Base-by-base conservation (phyloP, 495 filamentous ascomycete species). In the Aspergillus saccharolyticus region DNA sequence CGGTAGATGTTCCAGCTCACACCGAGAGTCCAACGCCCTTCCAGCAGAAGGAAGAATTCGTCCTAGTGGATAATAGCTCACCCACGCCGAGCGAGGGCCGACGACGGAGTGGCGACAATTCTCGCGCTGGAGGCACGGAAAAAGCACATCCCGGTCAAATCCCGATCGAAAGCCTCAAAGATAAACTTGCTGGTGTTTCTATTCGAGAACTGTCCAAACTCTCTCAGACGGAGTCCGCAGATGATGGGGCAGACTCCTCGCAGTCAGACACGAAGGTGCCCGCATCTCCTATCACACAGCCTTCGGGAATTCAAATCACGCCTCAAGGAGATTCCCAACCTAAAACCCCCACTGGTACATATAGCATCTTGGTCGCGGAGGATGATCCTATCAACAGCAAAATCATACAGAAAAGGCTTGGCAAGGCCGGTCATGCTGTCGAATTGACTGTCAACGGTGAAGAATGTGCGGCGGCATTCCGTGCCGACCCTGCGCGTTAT, bases 351-450 rank as follows among this genome's bases (percentile, higher is more conserved):
- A 70, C 15, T n/a, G 48, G 21, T 19, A 63, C 73, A 28, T 75
- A 92, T 24, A 79, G 78, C 25, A 83, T 96, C 2, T 76, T 96
- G 17, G 83, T 96, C 9, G 93, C 93, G 0, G 93, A 97, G 67
- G 93, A 97, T 61, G 92, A 97, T 63, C 91, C 91, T 0, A 82
- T 96, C 63, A 97, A 97, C 60, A 88, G 88, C 69, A 91, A 85
- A 62, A 92, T 97, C 56, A 73, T 96, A 8, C 79, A 85, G 60
- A 97, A 96, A 66, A 78, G 93, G 17, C 74, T 97, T 4, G 85
- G 90, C 53, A 95, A 91, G 67, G 66, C 85, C 3, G 90, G 91
- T 0, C 89, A 96, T 64, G 74, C 78, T 16, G 87, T 95, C 0
- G 69, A 77, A 15, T 72, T 91, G 44, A 91, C 90, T 0, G 74